phyloP scores from a whole-genome alignment of 441 rosid species.

The Gossypium aridum region DNA sequence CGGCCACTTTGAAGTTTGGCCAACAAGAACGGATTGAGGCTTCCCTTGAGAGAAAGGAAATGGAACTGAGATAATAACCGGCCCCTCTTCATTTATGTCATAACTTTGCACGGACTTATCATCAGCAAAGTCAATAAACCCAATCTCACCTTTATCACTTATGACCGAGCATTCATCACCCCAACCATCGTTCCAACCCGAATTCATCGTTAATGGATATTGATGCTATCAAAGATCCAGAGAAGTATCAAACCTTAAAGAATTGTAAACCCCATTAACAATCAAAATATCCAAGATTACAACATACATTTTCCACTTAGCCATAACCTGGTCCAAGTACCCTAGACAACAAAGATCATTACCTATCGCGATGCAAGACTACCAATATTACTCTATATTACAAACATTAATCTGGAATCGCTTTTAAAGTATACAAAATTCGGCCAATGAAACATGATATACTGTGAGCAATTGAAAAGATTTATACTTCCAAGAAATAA shows the following conservation, averaged over 20 bases:
- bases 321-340: background rate
- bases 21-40: constrained; percentile 38
- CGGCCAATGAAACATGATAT: background rate
- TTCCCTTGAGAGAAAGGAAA: constrained; percentile 39
- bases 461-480: background rate
- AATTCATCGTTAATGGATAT: constrained; percentile 18
- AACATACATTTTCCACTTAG: background rate
- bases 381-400: background rate
- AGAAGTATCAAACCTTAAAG: background rate
- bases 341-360: background rate
- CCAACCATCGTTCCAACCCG: constrained; percentile 14
- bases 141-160: constrained; percentile 47
- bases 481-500: background rate
- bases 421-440: background rate
- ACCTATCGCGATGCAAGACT: background rate
- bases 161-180: constrained; percentile 40
- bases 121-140: constrained; percentile 42
- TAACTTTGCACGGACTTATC: constrained; percentile 34
- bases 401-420: background rate
- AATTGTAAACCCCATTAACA: background rate
- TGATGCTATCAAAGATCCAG: constrained; percentile 11
- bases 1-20: constrained; percentile 32
- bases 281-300: background rate
- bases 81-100: constrained; percentile 34
- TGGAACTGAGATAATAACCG: constrained; percentile 38